Conservation (phyloP, 495 filamentous ascomycete genomes). For the Podospora bellae-mahoneyi region DNA sequence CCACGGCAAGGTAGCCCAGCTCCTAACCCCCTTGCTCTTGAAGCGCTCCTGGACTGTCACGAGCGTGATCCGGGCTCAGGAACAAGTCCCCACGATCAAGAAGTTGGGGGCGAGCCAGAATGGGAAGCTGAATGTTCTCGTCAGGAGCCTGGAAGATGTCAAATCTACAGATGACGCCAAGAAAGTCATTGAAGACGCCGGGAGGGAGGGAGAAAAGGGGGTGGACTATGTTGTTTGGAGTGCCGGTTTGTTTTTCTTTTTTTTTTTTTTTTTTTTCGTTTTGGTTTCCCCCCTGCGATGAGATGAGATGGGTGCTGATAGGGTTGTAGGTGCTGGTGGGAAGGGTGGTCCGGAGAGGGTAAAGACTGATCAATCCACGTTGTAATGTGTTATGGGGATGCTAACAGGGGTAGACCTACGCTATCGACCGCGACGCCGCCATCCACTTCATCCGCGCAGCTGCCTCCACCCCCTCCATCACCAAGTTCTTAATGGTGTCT, state of each 20-base stretch:
- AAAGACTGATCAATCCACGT: background rate
- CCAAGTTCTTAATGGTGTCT: conserved; percentile 72
- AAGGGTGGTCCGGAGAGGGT: conserved; percentile 63
- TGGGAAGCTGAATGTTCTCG: conserved; percentile 48
- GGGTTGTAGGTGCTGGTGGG: conserved; percentile 62
- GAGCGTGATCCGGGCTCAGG: conserved; percentile 68
- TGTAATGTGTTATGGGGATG: conserved; percentile 10
- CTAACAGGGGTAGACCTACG: conserved; percentile 31
- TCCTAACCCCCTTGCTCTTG: conserved; percentile 74
- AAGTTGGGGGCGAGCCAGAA: conserved; percentile 43
- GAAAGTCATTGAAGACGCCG: conserved; percentile 54
- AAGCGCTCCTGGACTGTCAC: conserved; percentile 70
- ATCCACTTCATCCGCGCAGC: conserved; percentile 67
- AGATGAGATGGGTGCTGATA: background rate
- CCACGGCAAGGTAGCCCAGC: conserved; percentile 73
- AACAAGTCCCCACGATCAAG: conserved; percentile 61
- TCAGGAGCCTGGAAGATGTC: conserved; percentile 68
- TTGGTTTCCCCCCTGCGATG: background rate
- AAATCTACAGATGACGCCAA: conserved; percentile 60
- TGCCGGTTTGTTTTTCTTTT: conserved; percentile 52
- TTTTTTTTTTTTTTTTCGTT: conserved; percentile 34
- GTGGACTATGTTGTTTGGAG: conserved; percentile 76
- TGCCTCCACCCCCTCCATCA: conserved; percentile 54
- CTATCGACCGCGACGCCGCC: conserved; percentile 65
- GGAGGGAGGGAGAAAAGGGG: conserved; percentile 20